Conservation (phyloP, 2,329 filamentous ascomycete species). For the Botrytis elliptica region DNA sequence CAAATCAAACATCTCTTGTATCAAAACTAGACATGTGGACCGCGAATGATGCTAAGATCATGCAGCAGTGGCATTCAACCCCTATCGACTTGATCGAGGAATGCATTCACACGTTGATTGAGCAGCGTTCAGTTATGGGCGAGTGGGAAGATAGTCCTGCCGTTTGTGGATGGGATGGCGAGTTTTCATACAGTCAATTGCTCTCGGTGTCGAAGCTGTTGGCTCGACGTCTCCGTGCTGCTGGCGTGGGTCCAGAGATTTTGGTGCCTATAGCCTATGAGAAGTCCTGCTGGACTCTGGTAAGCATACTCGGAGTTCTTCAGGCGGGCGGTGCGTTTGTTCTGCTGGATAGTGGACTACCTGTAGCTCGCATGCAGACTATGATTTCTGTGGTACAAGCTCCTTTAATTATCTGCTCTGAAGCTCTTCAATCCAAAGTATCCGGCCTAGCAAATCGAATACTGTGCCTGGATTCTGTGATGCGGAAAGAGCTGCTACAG, state of each 20-base stretch:
- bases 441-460: background rate
- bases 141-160: background rate
- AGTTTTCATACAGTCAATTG: background rate
- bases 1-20: background rate
- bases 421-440: background rate
- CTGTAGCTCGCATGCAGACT: slow-evolving; percentile 29
- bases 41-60: background rate
- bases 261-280: background rate
- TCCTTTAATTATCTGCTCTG: background rate
- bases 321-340: slow-evolving; percentile 37
- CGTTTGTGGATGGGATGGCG: background rate
- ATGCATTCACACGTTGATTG: background rate
- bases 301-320: slow-evolving; percentile 36
- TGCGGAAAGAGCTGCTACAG: background rate
- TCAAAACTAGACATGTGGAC: background rate
- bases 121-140: background rate
- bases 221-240: background rate
- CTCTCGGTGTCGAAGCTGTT: background rate
- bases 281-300: slow-evolving; percentile 33
- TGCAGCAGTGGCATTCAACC: background rate
- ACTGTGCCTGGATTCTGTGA: background rate
- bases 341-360: slow-evolving; percentile 36
- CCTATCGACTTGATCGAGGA: background rate
- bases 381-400: slow-evolving; percentile 21
- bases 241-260: background rate